Conservation (phyloP, 2,329 filamentous ascomycete species). For the Colletotrichum orbiculare region DNA sequence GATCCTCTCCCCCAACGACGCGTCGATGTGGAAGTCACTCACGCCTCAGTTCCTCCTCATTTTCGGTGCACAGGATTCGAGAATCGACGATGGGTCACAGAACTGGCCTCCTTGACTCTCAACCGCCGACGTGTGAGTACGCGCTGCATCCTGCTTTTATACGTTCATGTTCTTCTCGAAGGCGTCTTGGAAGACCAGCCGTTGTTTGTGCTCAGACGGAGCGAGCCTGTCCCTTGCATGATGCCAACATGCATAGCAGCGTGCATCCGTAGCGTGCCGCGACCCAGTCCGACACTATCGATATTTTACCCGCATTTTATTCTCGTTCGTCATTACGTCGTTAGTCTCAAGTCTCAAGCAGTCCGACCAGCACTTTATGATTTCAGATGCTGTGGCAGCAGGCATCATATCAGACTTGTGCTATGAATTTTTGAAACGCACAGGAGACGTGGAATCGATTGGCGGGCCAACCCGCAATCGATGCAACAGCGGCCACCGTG, state of each 20-base stretch:
- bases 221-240: conserved; percentile 30
- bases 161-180: no score
- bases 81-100: no score
- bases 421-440: conserved; percentile 23
- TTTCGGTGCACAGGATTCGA: no score
- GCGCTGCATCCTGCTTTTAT: no score
- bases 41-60: no score
- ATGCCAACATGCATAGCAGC: conserved; percentile 19
- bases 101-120: no score
- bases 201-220: background rate
- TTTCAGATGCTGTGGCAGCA: conserved; percentile 11
- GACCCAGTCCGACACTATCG: conserved; percentile 16
- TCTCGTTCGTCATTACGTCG: conserved; percentile 5
- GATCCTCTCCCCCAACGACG: no score
- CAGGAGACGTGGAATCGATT: conserved; percentile 10
- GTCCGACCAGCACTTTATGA: background rate
- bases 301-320: conserved; percentile 6
- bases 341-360: conserved; percentile 4
- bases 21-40: no score
- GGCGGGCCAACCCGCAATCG: conserved; percentile 13
- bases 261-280: conserved; percentile 16
- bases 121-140: no score
- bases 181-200: no score
- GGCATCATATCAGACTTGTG: background rate
- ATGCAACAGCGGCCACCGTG: conserved; percentile 14